Percentiles rank a stretch among this genome's conserved stretches.
Evolutionary conservation across 768 basidiomycete genomes (phyloP).

Genomic region (Podaxis sp.): DNA sequence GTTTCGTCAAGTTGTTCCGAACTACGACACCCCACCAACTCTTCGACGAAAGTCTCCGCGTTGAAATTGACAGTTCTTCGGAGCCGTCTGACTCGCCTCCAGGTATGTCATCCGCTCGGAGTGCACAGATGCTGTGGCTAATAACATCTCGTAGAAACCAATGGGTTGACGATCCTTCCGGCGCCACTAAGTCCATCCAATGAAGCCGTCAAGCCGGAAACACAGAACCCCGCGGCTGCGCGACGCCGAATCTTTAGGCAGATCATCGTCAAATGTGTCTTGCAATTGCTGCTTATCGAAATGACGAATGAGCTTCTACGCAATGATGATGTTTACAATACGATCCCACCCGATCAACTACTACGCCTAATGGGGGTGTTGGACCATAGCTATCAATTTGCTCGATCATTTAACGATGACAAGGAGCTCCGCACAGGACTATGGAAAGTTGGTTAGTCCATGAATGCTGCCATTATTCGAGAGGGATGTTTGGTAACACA

Average conservation of each 20-base stretch:
- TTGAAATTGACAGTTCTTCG: conserved; percentile 67
- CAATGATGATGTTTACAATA: conserved; percentile 87
- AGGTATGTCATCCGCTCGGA: conserved; percentile 17
- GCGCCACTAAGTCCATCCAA: conserved; percentile 83
- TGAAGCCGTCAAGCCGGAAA: conserved; percentile 47
- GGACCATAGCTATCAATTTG: conserved; percentile 97
- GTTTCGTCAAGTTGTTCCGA: conserved; percentile 94
- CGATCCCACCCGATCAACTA: conserved; percentile 92
- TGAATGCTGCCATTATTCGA: not conserved
- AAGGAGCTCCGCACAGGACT: conserved; percentile 94
- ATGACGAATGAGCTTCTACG: conserved; percentile 94
- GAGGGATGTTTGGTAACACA: not conserved
- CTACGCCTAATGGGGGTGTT: conserved; percentile 93
- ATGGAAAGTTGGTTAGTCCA: conserved; percentile 97
- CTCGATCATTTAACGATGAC: conserved; percentile 96
- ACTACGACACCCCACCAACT: conserved; percentile 97
- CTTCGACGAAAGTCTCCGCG: conserved; percentile 89
- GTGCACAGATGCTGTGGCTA: not conserved
- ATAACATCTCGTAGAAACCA: conserved; percentile 45
- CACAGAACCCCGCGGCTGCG: conserved; percentile 58
- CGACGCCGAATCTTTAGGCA: conserved; percentile 92
- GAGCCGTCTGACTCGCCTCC: conserved; percentile 51
- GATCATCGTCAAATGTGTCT: conserved; percentile 99
- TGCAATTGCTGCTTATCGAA: conserved; percentile 94
- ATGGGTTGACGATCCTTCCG: conserved; percentile 71